Conservation (phyloP, 441 rosid species). For the Corymbia calophylla region DNA sequence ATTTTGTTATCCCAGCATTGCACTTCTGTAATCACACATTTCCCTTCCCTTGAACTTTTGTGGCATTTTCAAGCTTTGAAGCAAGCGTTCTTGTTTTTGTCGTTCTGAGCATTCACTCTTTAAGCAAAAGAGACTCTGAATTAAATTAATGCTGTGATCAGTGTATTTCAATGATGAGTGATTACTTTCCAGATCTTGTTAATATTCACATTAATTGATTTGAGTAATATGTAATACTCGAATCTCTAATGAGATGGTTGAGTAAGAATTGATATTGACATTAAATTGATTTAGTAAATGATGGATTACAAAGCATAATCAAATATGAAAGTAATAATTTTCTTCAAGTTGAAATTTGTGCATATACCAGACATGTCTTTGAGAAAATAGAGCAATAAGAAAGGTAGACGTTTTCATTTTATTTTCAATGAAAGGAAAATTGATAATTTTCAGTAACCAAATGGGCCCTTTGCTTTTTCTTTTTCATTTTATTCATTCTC, state of each 20-base stretch:
- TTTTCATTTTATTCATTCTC: neutral
- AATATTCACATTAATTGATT: neutral
- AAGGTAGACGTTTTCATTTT: neutral
- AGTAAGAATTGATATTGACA: neutral
- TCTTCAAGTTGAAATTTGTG: neutral
- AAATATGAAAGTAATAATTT: neutral
- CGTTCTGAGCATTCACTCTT: neutral
- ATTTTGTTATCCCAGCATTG: neutral
- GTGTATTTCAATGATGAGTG: neutral
- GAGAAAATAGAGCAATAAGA: neutral
- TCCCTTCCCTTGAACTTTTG: neutral
- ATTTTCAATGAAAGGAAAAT: neutral
- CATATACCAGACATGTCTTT: neutral
- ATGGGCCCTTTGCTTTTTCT: neutral
- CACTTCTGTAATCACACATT: neutral
- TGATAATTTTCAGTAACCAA: neutral
- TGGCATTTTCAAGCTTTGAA: neutral
- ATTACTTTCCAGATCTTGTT: neutral
- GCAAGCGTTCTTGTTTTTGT: neutral
- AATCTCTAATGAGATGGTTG: neutral
- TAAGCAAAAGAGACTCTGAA: neutral
- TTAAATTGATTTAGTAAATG: neutral
- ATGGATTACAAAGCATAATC: neutral
- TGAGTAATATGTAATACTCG: neutral
- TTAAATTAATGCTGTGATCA: neutral